Evolutionary conservation across 2,329 filamentous ascomycete genomes (phyloP).

Genomic region (Penicillium polonicum): DNA sequence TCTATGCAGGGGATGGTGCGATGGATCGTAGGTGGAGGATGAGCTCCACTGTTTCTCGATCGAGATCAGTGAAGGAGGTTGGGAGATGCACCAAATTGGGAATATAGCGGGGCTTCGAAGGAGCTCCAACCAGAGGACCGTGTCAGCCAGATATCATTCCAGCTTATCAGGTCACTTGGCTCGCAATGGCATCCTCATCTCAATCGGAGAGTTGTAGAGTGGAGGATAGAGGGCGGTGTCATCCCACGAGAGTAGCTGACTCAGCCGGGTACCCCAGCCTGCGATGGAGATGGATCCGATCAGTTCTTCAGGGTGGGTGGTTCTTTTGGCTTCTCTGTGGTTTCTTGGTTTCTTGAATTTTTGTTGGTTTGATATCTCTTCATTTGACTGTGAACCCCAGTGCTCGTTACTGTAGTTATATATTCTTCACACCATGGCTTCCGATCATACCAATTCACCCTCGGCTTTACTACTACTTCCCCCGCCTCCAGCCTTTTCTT

Average conservation of each 20-base stretch:
- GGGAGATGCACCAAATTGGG: not conserved
- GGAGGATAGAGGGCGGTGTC: constrained; percentile 5
- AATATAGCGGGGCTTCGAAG: constrained; percentile 41
- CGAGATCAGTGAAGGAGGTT: constrained; percentile 4
- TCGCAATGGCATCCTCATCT: constrained; percentile 24
- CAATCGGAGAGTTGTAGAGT: constrained; percentile 5
- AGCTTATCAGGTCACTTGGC: constrained; percentile 41
- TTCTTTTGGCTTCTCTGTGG: not conserved
- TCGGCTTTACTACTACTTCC: constrained; percentile 60
- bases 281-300: constrained; percentile 6
- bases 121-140: constrained; percentile 46
- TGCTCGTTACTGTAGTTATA: not conserved
- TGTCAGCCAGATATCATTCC: constrained; percentile 10
- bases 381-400: not conserved
- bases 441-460: constrained; percentile 20
- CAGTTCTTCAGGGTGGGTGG: not conserved
- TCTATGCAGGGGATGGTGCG: constrained; percentile 13
- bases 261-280: constrained; percentile 5
- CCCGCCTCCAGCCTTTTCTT: constrained; percentile 57
- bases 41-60: constrained; percentile 20
- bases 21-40: constrained; percentile 11
- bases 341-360: not conserved
- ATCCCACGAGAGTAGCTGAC: constrained; percentile 5
- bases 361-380: not conserved
- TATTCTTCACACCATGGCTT: constrained; percentile 24